phyloP scores from a whole-genome alignment of 345 rosid genomes.

The Citrus medica region DNA sequence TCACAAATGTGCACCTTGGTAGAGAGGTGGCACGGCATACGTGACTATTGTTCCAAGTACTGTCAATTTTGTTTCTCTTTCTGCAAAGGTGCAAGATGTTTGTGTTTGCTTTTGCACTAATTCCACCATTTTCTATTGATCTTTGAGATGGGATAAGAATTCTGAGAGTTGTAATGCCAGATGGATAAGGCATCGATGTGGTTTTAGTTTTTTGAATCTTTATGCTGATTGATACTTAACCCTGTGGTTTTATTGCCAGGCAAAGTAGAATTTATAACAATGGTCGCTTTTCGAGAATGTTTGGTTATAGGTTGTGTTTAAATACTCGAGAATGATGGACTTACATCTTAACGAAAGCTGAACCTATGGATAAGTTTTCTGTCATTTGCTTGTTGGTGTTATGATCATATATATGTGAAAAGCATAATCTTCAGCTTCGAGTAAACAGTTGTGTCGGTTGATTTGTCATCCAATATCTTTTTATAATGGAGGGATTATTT shows the following conservation, averaged over 20 bases:
- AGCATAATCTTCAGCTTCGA: not conserved
- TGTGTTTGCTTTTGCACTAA: not conserved
- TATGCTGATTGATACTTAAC: not conserved
- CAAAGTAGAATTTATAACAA: not conserved
- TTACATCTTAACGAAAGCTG: not conserved
- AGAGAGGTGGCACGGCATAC: not conserved
- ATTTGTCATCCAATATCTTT: not conserved
- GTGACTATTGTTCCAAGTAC: not conserved
- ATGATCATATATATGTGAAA: too few species aligned
- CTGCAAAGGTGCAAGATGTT: not conserved
- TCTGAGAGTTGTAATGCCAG: not conserved
- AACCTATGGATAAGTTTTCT: not conserved
- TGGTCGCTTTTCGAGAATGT: too few species aligned
- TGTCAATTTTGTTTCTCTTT: not conserved
- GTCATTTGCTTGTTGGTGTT: too few species aligned
- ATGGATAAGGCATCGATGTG: not conserved
- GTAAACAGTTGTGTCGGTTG: not conserved
- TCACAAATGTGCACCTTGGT: not conserved
- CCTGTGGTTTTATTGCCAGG: not conserved
- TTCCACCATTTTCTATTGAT: not conserved
- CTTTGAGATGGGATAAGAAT: not conserved
- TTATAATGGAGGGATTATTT: not conserved
- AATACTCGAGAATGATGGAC: not conserved
- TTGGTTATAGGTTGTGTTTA: not conserved
- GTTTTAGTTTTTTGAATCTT: not conserved